Evolutionary conservation across 345 rosid genomes (phyloP).

Genomic region (Camelina neglecta): DNA sequence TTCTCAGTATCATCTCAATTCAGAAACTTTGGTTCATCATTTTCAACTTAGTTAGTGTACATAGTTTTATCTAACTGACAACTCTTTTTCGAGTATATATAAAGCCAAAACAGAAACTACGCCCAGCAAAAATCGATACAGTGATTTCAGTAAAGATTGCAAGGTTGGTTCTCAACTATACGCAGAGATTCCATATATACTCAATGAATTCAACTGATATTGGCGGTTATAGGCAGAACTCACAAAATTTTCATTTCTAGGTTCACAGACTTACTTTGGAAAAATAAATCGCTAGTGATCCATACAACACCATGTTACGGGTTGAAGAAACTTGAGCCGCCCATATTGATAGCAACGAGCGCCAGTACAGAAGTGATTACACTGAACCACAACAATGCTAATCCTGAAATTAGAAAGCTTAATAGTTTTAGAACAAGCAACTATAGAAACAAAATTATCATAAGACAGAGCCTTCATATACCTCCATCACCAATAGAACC

Average conservation of each 20-base stretch:
- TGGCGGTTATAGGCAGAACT: not conserved
- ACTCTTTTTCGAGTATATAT: constrained; percentile 20
- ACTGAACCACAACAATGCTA: constrained; percentile 72
- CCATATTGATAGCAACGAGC: constrained; percentile 71
- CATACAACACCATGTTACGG: constrained; percentile 56
- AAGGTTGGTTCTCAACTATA: constrained; percentile 4
- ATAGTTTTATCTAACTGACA: constrained; percentile 11
- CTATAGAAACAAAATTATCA: constrained; percentile 21
- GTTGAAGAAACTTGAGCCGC: constrained; percentile 83
- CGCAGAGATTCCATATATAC: constrained; percentile 25
- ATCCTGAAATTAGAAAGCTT: constrained; percentile 58
- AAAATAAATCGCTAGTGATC: constrained; percentile 37
- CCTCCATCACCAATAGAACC: constrained; percentile 44
- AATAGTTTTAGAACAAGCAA: constrained; percentile 31
- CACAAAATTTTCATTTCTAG: constrained; percentile 6
- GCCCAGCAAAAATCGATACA: not conserved
- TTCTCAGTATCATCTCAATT: not conserved
- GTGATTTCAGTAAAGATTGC: not conserved
- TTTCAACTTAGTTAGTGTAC: not conserved
- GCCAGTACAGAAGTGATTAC: constrained; percentile 70
- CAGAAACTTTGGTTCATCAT: constrained; percentile 17
- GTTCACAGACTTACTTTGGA: constrained; percentile 49
- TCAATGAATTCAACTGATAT: constrained; percentile 13
- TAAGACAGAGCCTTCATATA: constrained; percentile 22
- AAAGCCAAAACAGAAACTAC: constrained; percentile 21